These are phyloP conservation scores for Solanum chiquidenum DNA, from an alignment of 257 asterid species.

Conservation along the genomic window DNA sequence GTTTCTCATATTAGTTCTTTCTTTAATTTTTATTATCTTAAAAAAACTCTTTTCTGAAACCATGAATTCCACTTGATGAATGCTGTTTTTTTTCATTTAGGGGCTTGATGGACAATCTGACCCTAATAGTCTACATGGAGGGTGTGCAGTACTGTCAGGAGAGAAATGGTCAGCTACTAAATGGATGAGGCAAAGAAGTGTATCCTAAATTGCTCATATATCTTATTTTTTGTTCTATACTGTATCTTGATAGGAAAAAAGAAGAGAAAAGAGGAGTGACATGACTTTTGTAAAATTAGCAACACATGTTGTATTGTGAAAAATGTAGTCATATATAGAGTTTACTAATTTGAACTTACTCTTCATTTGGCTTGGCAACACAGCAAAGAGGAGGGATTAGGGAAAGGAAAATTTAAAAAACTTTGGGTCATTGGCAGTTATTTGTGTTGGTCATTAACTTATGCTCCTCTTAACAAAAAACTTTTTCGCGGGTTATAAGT, in stretches of 20 bases:
- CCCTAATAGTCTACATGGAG: slow-evolving; percentile 68
- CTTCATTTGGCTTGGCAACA: neutral
- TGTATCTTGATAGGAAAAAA: neutral
- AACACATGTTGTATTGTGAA: neutral
- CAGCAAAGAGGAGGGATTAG: neutral
- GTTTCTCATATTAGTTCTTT: neutral
- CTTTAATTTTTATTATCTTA: neutral
- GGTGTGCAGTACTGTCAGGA: slow-evolving; percentile 69
- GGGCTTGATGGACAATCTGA: slow-evolving; percentile 76
- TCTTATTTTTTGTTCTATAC: neutral
- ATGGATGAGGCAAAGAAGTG: slow-evolving; percentile 70
- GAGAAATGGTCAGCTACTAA: slow-evolving; percentile 96
- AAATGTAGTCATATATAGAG: neutral
- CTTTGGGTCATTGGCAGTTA: neutral
- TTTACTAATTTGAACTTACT: neutral
- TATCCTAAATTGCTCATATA: slow-evolving; percentile 9
- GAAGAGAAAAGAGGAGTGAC: neutral
- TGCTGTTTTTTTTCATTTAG: slow-evolving; percentile 17
- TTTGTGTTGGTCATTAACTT: neutral
- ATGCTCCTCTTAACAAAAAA: neutral
- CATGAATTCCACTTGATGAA: neutral
- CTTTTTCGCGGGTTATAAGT: neutral
- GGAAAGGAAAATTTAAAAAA: neutral
- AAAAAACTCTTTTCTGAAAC: neutral
- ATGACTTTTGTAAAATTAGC: neutral